Evolutionary conservation across 345 rosid genomes (phyloP).

Genomic region (Lumnitzera littorea): DNA sequence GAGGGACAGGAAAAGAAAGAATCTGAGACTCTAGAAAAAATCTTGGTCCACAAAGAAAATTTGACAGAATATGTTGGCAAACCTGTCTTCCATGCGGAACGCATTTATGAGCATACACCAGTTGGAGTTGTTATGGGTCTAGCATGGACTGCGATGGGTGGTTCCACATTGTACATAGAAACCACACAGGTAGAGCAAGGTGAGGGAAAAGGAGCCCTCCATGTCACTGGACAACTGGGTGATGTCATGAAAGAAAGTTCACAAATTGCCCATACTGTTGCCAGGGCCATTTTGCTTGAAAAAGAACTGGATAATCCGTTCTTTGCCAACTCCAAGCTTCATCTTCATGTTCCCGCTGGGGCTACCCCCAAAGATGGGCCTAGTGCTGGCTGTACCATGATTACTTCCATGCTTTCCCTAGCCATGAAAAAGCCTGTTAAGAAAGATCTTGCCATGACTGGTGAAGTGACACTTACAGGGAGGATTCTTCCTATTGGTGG

Average conservation of each 20-base stretch:
- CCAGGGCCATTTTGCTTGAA: conserved; percentile 61
- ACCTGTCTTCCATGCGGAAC: conserved; percentile 94
- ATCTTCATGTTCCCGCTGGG: conserved; percentile 98
- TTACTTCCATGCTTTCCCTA: conserved; percentile 90
- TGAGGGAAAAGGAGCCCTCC: conserved; percentile 86
- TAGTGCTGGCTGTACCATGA: conserved; percentile 99
- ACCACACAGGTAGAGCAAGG: conserved; percentile 77
- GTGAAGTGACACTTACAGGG: conserved; percentile 88
- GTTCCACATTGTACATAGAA: conserved; percentile 94
- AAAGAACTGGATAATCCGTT: conserved; percentile 65
- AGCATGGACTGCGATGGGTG: conserved; percentile 99
- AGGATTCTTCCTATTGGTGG: conserved; percentile 98
- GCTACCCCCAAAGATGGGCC: conserved; percentile 99
- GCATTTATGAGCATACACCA: conserved; percentile 82
- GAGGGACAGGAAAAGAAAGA: conserved; percentile 29
- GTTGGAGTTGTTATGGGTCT: conserved; percentile 99
- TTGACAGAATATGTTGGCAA: conserved; percentile 83
- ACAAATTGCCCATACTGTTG: conserved; percentile 86
- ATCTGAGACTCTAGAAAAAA: conserved; percentile 36
- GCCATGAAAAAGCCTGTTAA: conserved; percentile 66
- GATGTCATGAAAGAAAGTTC: conserved; percentile 99
- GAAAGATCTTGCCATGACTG: conserved; percentile 95
- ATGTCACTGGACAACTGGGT: conserved; percentile 86
- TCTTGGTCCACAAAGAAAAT: conserved; percentile 59
- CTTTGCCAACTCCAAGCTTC: conserved; percentile 81